Base-by-base conservation (phyloP, 2,329 filamentous ascomycete species). In the Colletotrichum somersetense region DNA sequence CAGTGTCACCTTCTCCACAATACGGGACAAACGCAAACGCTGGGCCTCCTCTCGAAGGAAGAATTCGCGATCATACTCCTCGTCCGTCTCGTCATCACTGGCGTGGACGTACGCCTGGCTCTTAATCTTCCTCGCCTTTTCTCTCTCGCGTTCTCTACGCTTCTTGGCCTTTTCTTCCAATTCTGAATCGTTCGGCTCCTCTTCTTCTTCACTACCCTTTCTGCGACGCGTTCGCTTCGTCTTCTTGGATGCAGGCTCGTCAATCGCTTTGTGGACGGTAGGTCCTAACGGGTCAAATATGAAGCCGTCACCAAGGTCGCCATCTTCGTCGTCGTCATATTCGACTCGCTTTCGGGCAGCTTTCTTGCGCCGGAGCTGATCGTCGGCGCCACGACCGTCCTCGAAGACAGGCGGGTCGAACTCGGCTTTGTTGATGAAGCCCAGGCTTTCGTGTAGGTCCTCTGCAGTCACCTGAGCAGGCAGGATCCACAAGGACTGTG, bases 11-110 rank as follows among this genome's bases (percentile, higher is more conserved):
- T 74, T 77, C 1, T 80, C 83, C 1, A 80, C 81, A 18, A 79
- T 79, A 65, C 81, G 83, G 26, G 85, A 83, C 59, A 87, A 73
- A n/a, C 55, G 66, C n/a, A 52, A 62, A 35, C 77, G 44, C 65
- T 75, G 75, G 74, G 87, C 83, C 80, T 91, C 90, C 81, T 98
- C 95, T 20, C 89, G 87, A 2, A 88, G 90, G 81, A 96, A 98
- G 82, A 98, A 98, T 26, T 89, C 90, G 30, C 85, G 81, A 62
- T 87, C 86, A 20, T 93, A 89, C 68, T 89, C 89, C 58, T 95
- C 94, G 77, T 97, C 94, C n/a, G 89, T 91, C 76, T 97, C 95
- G 65, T 98, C 96, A 79, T 98, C 96, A 75, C 92, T 94, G 48
- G 92, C 91, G 70, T 92, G 89, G 62, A 99, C 92, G 77, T 91